Percentiles rank a stretch among this genome's conserved stretches.
phyloP scores from a whole-genome alignment of 768 basidiomycete genomes.

The Lactarius pseudohatsudake region DNA sequence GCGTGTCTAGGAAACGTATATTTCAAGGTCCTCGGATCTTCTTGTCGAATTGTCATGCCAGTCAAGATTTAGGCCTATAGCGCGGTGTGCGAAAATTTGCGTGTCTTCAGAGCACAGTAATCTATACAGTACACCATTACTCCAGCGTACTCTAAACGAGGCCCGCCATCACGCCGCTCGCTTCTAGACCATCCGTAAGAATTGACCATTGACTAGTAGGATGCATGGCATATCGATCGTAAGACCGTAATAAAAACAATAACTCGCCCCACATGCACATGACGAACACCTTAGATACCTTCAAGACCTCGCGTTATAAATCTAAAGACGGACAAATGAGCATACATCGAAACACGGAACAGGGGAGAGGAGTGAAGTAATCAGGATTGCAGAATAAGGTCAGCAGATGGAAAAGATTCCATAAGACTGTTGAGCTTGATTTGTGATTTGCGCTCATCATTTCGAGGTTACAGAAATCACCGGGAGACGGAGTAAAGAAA shows the following conservation, averaged over 20 bases:
- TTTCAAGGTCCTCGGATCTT: neutral
- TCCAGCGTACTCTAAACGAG: too few species aligned
- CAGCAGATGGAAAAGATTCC: constrained; percentile 43
- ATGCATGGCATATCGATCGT: too few species aligned
- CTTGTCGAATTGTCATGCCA: neutral
- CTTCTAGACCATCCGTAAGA: neutral
- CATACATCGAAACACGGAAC: neutral
- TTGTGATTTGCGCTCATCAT: constrained; percentile 43
- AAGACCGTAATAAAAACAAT: too few species aligned
- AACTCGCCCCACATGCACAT: too few species aligned
- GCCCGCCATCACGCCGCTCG: neutral
- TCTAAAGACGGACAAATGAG: constrained; percentile 4
- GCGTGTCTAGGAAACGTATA: neutral
- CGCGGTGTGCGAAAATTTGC: neutral
- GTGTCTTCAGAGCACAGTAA: neutral
- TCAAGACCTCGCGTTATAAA: neutral
- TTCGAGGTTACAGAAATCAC: neutral
- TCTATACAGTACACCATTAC: neutral
- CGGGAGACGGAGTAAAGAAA: neutral
- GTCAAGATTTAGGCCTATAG: neutral
- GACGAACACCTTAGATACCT: neutral
- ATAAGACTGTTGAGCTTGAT: constrained; percentile 53
- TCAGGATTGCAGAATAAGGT: constrained; percentile 48
- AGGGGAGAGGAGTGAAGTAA: neutral
- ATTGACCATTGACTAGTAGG: neutral